Percentiles rank a stretch among this genome's conserved stretches.
Evolutionary conservation across 148 eudicot genomes (phyloP).

Genomic region (Oxyria digyna): DNA sequence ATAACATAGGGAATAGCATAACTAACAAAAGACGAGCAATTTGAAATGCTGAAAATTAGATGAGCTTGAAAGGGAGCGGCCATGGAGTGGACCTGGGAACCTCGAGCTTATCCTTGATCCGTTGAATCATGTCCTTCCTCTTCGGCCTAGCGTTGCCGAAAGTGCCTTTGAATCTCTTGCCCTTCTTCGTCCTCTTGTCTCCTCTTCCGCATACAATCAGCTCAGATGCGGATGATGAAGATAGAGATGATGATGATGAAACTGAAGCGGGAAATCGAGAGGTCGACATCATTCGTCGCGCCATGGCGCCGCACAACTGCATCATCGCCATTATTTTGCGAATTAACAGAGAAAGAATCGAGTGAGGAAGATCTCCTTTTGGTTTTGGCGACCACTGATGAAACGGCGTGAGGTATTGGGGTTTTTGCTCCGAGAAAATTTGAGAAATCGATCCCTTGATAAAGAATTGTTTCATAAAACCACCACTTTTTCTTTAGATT

Average conservation of each 20-base stretch:
- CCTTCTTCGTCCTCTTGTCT: constrained; percentile 85
- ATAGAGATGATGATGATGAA: constrained; percentile 9
- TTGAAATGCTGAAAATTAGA: constrained; percentile 14
- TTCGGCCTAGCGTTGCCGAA: constrained; percentile 74
- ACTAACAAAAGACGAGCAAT: neutral
- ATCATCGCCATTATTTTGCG: constrained; percentile 8
- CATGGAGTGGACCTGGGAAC: constrained; percentile 97
- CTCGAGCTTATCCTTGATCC: constrained; percentile 78
- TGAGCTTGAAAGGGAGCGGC: constrained; percentile 98
- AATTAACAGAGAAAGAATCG: neutral
- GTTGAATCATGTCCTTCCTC: constrained; percentile 60
- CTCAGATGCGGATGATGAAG: constrained; percentile 15
- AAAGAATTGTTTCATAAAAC: neutral
- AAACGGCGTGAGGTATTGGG: neutral
- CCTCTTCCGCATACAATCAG: constrained; percentile 78
- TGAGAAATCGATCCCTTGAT: neutral
- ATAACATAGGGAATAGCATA: neutral
- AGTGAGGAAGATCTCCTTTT: neutral
- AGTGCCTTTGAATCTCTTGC: constrained; percentile 91
- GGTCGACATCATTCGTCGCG: constrained; percentile 10
- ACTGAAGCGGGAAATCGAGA: neutral
- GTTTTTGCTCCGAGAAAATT: neutral
- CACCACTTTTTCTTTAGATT: neutral
- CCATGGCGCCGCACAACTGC: constrained; percentile 9
- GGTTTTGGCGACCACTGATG: constrained; percentile 2